Evolutionary conservation across 331 rosid genomes (phyloP).

Genomic region (Pyrus hybrid): DNA sequence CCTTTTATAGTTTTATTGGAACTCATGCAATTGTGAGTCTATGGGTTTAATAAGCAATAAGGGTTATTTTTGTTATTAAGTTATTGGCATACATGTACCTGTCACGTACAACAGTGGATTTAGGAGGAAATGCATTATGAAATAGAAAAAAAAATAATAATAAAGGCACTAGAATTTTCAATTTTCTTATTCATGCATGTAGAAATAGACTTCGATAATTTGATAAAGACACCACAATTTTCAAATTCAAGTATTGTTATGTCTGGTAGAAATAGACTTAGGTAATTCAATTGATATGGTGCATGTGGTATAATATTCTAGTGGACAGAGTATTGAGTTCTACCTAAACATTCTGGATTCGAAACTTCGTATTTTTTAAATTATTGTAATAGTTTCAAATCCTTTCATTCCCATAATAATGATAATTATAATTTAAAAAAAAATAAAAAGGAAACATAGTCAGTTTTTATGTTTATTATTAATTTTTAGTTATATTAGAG

Average conservation of each 20-base stretch:
- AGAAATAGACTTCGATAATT: background rate
- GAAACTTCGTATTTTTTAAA: too few species aligned
- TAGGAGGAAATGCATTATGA: slow-evolving; percentile 17
- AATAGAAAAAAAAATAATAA: background rate
- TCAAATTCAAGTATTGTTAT: background rate
- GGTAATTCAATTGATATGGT: too few species aligned
- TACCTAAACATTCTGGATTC: too few species aligned
- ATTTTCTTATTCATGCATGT: background rate
- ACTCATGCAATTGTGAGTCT: background rate
- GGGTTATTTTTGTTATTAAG: background rate
- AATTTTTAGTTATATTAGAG: too few species aligned
- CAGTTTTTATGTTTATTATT: too few species aligned
- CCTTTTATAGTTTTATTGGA: background rate
- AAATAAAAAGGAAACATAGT: too few species aligned
- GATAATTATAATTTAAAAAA: too few species aligned
- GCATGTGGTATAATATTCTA: too few species aligned
- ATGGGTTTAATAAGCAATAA: background rate
- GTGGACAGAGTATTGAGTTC: too few species aligned
- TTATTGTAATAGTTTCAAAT: too few species aligned
- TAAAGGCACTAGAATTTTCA: background rate
- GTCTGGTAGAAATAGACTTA: background rate
- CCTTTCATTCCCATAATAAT: too few species aligned
- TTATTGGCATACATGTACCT: background rate
- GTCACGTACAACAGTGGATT: background rate
- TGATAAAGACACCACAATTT: background rate